Base-by-base conservation (phyloP, 2,329 filamentous ascomycete species). In the Fusarium coffeatum region DNA sequence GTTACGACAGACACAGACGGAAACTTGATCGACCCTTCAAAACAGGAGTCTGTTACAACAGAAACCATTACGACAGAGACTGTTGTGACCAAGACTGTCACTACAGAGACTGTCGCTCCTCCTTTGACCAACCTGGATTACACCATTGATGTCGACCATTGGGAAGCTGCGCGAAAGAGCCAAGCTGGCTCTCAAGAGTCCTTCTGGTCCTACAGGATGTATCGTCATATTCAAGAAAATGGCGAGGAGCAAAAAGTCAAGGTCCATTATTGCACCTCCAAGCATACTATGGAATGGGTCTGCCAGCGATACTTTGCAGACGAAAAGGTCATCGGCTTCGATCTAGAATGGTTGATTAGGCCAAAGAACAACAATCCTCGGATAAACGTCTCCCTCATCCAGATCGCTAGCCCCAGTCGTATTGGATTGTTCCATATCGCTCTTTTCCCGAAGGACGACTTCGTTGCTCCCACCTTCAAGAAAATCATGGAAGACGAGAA, bases 401-500 rank as follows among this genome's bases (percentile, higher is more conserved):
- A 98, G 78, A 79, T 98, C 23, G 93, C 94, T 2, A 92, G 89
- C 64, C 87, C 92, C 45, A 88, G 90, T 66, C 90, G 89, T 16
- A 90, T 98, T 50, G 93, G 86, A 0, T 85, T 98, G 1, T 94
- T 97, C 71, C 95, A 98, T 71, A 79, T 97, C 55, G 91, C 93
- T 5, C 72, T 90, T 4, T 93, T 88, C 72, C 79, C 83, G 4
- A 80, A 79, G 32, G 79, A 81, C 9, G 86, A 90, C 23, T 82
- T 95, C 27, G 85, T 94, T n/a, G 85, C 90, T 3, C 92, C 92
- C 0, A 87, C 89, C 1, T 85, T 98, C 49, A 89, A 86, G 65
- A 82, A 83, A 57, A 87, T 98, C 46, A 87, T 98, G 78, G 92
- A 94, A 77, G 88, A 92, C 50, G 80, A 88, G 0, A 78, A 82